A percentile compares a stretch with the other conserved stretches of the same genome.
These are phyloP conservation scores for Cokeromyces recurvatus DNA, from an alignment of 371 early-diverging fungal species.

Conservation along the genomic window DNA sequence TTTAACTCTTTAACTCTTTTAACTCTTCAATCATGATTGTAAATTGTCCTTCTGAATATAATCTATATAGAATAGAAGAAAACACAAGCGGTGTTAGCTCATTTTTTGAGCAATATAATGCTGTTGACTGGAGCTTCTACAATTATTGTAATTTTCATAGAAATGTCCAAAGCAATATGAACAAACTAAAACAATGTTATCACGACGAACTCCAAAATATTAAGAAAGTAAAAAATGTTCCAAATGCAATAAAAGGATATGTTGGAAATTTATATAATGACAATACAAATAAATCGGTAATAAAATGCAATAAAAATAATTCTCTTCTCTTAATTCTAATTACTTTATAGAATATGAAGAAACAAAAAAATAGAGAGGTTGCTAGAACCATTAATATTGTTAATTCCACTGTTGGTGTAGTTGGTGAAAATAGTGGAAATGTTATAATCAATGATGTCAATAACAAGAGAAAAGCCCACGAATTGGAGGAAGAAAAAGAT, in stretches of 20 bases:
- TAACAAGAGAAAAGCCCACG: neutral
- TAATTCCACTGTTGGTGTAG: neutral
- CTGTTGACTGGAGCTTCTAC: conserved; percentile 1
- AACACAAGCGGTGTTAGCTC: conserved; percentile 1
- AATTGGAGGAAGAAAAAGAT: neutral
- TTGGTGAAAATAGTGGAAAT: neutral
- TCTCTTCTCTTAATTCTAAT: neutral
- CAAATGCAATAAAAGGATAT: neutral
- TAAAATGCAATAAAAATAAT: neutral
- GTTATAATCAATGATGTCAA: neutral
- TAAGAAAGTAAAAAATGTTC: neutral
- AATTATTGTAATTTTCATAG: conserved; percentile 2
- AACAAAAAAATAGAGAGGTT: neutral
- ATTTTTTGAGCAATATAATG: conserved; percentile 2
- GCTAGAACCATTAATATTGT: neutral
- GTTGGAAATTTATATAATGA: neutral
- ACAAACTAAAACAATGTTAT: neutral
- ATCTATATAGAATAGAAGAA: too few species aligned
- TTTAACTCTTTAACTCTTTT: neutral
- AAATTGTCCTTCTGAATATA: neutral
- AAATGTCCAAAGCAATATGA: conserved; percentile 1
- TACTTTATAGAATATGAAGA: neutral
- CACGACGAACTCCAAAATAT: neutral
- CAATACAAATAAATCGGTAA: neutral
- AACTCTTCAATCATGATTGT: neutral